Percentiles rank a stretch among this genome's conserved stretches.
phyloP scores from a whole-genome alignment of 176 grass and related monocot genomes.

The Luzula sylvatica region DNA sequence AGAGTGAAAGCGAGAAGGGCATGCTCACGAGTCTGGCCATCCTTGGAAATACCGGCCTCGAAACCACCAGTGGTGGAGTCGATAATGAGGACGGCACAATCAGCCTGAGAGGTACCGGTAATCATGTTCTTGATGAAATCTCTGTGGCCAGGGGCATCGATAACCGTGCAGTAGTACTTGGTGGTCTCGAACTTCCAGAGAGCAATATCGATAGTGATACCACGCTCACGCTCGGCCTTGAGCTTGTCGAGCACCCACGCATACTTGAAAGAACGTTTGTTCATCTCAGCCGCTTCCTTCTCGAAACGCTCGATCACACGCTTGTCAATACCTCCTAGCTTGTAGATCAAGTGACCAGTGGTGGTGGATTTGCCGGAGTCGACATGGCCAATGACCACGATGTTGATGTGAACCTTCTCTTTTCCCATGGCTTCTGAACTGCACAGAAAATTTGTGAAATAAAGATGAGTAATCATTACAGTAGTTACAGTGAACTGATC shows the following conservation, averaged over 20 bases:
- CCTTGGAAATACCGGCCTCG: conserved; percentile 40
- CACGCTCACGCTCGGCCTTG: conserved; percentile 35
- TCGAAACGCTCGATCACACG: conserved; percentile 38
- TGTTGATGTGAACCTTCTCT: conserved; percentile 34
- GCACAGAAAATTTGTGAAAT: not conserved
- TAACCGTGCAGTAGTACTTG: conserved; percentile 40
- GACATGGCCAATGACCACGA: conserved; percentile 37
- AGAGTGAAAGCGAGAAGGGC: conserved; percentile 36
- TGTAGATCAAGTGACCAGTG: conserved; percentile 36
- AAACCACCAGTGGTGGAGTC: conserved; percentile 45
- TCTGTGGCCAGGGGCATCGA: conserved; percentile 34
- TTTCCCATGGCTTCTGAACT: conserved; percentile 25
- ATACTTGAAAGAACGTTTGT: conserved; percentile 44
- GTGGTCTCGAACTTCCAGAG: conserved; percentile 45
- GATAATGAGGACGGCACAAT: conserved; percentile 37
- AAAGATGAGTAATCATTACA: not conserved
- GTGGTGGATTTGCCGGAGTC: conserved; percentile 36
- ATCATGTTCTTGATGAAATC: conserved; percentile 49
- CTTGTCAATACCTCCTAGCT: conserved; percentile 37
- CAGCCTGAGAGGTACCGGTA: conserved; percentile 38
- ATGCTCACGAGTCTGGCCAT: conserved; percentile 38
- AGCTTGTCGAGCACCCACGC: conserved; percentile 42
- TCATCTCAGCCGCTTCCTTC: conserved; percentile 46
- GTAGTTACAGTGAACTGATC: too few relatives aligned
- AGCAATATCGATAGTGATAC: conserved; percentile 38